These are phyloP conservation scores for Neofusicoccum umdonicola DNA, from an alignment of 2,329 filamentous ascomycete genomes.

Conservation along the genomic window DNA sequence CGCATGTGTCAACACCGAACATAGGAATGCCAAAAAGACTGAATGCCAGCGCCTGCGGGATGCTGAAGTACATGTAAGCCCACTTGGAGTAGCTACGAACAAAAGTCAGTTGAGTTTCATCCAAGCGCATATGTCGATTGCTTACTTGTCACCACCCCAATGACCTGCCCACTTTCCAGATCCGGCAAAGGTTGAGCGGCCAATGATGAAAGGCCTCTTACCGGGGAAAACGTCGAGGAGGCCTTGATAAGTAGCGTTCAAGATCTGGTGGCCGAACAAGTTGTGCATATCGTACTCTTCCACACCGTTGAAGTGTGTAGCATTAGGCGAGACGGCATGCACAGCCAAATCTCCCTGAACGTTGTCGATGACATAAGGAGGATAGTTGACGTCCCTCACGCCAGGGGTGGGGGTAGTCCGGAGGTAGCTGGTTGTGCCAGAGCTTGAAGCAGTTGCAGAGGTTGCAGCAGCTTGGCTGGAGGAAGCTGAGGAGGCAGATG, in stretches of 20 bases:
- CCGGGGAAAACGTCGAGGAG: constrained; percentile 62
- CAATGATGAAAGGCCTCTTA: constrained; percentile 81
- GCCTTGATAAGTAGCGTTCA: constrained; percentile 73
- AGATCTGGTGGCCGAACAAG: constrained; percentile 70
- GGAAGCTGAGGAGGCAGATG: constrained; percentile 56
- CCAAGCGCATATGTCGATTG: neutral
- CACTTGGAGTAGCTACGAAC: constrained; percentile 54
- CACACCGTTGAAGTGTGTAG: constrained; percentile 70
- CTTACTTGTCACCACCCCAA: constrained; percentile 70
- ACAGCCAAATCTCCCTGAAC: constrained; percentile 69
- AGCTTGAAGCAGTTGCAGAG: constrained; percentile 26
- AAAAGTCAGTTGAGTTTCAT: neutral
- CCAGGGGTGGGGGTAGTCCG: constrained; percentile 62
- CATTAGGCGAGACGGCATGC: constrained; percentile 72
- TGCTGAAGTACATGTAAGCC: constrained; percentile 72
- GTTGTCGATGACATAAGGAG: constrained; percentile 75
- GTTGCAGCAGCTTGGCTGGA: constrained; percentile 50
- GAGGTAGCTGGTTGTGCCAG: constrained; percentile 45
- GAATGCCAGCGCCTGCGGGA: constrained; percentile 74
- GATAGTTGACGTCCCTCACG: constrained; percentile 66
- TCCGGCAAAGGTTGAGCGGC: constrained; percentile 76
- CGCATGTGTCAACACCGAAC: constrained; percentile 64
- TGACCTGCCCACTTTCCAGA: constrained; percentile 74
- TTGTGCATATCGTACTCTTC: constrained; percentile 83
- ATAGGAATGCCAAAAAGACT: constrained; percentile 73